Base-by-base conservation (phyloP, 176 grass and related monocot species). In the Saccharum spontaneum region DNA sequence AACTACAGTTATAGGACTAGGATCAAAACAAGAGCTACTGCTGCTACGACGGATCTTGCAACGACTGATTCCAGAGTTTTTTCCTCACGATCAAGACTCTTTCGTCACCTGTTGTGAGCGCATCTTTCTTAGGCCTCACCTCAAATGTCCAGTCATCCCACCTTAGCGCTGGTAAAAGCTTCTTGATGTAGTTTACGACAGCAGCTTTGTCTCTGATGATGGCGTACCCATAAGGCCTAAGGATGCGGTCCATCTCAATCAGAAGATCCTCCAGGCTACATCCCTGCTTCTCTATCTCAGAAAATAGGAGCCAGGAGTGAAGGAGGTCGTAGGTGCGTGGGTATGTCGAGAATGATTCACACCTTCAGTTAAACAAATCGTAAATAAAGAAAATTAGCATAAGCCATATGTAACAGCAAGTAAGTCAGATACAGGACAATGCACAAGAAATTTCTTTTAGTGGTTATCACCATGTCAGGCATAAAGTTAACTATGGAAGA, bases 251-350 rank as follows among this genome's bases (percentile, higher is more conserved):
- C 94, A 95, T 95, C 86, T 95, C 94, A 31, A 91, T 86, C 40
- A 95, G 90, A 68, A 93, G 78, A 89, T 95, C 94, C 77, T 95
- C 94, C 44, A 91, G 55, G 66, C 90, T 90, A 41, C 94, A 95
- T 5, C 88, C 90, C 17, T 76, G 86, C 28, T 91, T 92, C 69
- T 92, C 85, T 70, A 91, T 83, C 62, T 93, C 86, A 10, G 88
- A 92, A 59, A 95, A 82, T 30, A 95, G 34, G 30, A 84, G 86
- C 86, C 88, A 89, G 78, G 93, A 37, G 12, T 93, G 93, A 87
- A 91, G 88, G 23, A 95, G 86, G 80, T 95, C 88, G 6, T 93
- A 95, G 61, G 88, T 95, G 66, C 90, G 90, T 10, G 94, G 94
- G 33, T 93, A 95, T 67, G 90, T 93, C 1, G 90, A 93, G 78